Percentiles rank a stretch among this genome's conserved stretches.
These are phyloP conservation scores for Ampelomyces quisqualis DNA, from an alignment of 2,329 filamentous ascomycete genomes.

Conservation along the genomic window DNA sequence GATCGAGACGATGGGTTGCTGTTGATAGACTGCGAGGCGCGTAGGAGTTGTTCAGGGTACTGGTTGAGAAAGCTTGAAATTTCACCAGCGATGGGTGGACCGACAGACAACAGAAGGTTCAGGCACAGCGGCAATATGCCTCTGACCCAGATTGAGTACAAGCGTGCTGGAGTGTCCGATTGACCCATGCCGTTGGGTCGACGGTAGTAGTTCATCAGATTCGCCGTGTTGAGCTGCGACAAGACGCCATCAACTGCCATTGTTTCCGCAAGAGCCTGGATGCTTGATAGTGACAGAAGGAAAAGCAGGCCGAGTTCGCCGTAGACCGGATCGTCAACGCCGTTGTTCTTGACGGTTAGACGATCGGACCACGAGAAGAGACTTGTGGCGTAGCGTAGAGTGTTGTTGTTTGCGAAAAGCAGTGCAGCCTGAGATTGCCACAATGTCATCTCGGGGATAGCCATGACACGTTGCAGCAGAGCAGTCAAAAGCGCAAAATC, in stretches of 20 bases:
- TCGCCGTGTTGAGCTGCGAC: slow-evolving; percentile 74
- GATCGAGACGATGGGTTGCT: slow-evolving; percentile 34
- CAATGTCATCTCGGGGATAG: slow-evolving; percentile 71
- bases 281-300: slow-evolving; percentile 79
- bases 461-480: slow-evolving; percentile 80
- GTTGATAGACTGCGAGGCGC: slow-evolving; percentile 73
- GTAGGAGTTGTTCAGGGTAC: slow-evolving; percentile 75
- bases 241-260: slow-evolving; percentile 85
- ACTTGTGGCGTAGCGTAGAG: slow-evolving; percentile 76
- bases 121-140: slow-evolving; percentile 85
- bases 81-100: slow-evolving; percentile 78
- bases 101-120: slow-evolving; percentile 81
- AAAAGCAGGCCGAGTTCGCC: slow-evolving; percentile 90
- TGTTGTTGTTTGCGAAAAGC: slow-evolving; percentile 61
- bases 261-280: slow-evolving; percentile 81
- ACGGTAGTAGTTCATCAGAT: slow-evolving; percentile 74
- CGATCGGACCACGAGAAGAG: slow-evolving; percentile 94
- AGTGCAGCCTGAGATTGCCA: slow-evolving; percentile 55
- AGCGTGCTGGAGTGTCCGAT: slow-evolving; percentile 71
- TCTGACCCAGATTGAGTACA: slow-evolving; percentile 87
- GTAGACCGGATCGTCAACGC: slow-evolving; percentile 80
- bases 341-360: slow-evolving; percentile 58
- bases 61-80: slow-evolving; percentile 85
- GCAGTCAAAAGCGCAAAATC: slow-evolving; percentile 87
- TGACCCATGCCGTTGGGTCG: slow-evolving; percentile 69